Evolutionary conservation across 352 stramenopile species (phyloP), one percentile per base, ranked within the genome.

Genomic region (Blastocystis sp.): DNA sequence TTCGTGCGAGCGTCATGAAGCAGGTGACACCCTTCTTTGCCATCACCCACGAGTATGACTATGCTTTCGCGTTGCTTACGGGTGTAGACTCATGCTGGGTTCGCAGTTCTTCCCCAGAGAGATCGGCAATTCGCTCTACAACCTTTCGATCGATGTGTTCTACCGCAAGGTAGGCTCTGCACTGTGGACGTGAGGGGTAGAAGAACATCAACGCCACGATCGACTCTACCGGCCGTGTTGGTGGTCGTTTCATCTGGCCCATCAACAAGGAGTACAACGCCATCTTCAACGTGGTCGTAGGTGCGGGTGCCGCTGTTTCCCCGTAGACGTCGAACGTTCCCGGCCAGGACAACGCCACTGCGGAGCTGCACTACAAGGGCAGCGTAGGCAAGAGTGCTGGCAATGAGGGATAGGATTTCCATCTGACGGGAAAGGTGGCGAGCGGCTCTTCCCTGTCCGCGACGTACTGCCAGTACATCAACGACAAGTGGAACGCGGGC

Each of bases 71-170:
- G 2, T n/a, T 14, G 3, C 23, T 14, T 70, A 21, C 43, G 17
- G 48, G 19, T 53, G 10, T 69, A 84, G 74, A n/a, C 45, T 84
- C 10, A 84, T 84, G 74, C 45, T 84, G 4, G 74, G 74, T 67
- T 84, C 74, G n/a, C 34, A 70, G 52, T 84, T 69, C 45, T 84
- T 84, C 56, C 74, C 74, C 52, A 38, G 56, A 17, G 52, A 84
- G 41, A 84, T 84, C 19, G 74, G 74, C 7, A 84, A 84, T 28
- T 84, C 74, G 34, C 53, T 84, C 52, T 84, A 84, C 52, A 84
- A 66, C n/a, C 28, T 84, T 23, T 84, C 74, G 19, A 84, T 84
- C 61, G 74, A 84, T 45, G 34, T 53, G 14, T 69, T 59, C 23
- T 41, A 62, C 21, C 23, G 69, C 19, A 62, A 48, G 19, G 74